phyloP scores from a whole-genome alignment of 2,329 filamentous ascomycete species.

The Alternaria triticimaculans region DNA sequence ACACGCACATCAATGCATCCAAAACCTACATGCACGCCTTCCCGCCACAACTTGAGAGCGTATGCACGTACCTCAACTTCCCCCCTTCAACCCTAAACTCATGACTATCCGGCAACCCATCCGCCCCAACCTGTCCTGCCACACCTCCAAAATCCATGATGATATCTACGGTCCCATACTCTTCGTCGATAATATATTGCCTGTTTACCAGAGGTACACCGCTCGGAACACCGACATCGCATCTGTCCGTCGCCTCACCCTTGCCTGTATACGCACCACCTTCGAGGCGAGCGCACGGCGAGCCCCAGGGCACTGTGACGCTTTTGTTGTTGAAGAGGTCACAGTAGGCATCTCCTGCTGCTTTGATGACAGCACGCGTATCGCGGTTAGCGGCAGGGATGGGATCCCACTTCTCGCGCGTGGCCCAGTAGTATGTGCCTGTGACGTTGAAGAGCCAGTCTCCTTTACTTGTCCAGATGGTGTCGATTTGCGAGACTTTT shows the following conservation, averaged over 20 bases:
- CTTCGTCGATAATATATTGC: constrained; percentile 41
- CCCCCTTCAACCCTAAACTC: constrained; percentile 40
- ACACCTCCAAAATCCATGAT: constrained; percentile 39
- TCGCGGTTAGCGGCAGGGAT: constrained; percentile 28
- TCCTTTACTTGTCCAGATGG: constrained; percentile 35
- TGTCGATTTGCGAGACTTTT: constrained; percentile 32
- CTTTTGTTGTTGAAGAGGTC: constrained; percentile 35
- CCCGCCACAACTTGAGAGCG: constrained; percentile 34
- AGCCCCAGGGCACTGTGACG: constrained; percentile 37
- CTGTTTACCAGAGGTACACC: constrained; percentile 36
- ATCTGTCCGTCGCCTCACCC: constrained; percentile 28
- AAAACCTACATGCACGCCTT: constrained; percentile 29
- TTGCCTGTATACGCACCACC: constrained; percentile 39
- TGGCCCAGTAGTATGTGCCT: constrained; percentile 35
- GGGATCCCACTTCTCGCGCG: constrained; percentile 30
- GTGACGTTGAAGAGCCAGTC: constrained; percentile 44
- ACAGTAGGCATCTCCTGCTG: constrained; percentile 39
- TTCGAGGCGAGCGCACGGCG: constrained; percentile 37
- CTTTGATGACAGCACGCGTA: constrained; percentile 30
- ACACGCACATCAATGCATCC: neutral
- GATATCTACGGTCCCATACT: constrained; percentile 40
- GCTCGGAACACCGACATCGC: constrained; percentile 38
- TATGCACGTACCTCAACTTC: constrained; percentile 42
- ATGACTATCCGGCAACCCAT: constrained; percentile 42
- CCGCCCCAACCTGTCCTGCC: constrained; percentile 10